A percentile compares a stretch with the other conserved stretches of the same genome.
Conservation (phyloP, 2,329 filamentous ascomycete species). For the Fusarium neocosmosporiellum region DNA sequence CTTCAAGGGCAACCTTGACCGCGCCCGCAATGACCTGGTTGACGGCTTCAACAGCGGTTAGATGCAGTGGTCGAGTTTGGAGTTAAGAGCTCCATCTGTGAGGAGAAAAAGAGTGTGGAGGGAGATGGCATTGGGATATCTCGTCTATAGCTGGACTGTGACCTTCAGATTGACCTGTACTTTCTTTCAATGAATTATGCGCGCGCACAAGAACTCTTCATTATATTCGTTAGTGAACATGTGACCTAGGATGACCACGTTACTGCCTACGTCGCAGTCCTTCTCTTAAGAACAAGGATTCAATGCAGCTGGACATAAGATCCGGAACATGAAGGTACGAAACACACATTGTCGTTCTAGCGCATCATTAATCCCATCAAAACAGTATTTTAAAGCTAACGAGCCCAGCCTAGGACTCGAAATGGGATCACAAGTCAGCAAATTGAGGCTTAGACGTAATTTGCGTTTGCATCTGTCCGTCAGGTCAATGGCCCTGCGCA, state of each 20-base stretch:
- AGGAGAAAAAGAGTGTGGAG: not conserved
- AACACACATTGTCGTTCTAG: not conserved
- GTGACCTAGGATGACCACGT: too few species aligned
- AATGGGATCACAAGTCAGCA: not conserved
- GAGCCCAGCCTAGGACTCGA: too few species aligned
- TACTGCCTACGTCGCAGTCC: too few species aligned
- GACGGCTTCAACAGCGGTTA: not conserved
- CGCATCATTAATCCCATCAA: not conserved
- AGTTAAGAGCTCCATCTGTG: too few species aligned
- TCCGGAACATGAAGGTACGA: not conserved
- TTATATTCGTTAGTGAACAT: not conserved
- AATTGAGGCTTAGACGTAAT: not conserved
- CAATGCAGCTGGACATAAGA: not conserved
- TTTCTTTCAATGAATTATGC: not conserved
- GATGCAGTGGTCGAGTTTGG: not conserved
- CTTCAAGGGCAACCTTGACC: constrained; percentile 1
- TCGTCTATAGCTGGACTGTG: not conserved
- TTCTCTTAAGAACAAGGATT: not conserved
- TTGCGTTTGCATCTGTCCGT: not conserved
- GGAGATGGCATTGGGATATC: not conserved
- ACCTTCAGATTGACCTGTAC: not conserved
- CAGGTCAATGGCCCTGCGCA: not conserved
- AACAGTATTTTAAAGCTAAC: not conserved
- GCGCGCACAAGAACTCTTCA: not conserved
- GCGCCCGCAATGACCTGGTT: not conserved